phyloP scores from a whole-genome alignment of 352 stramenopile species.

The Globisporangium barbulae region DNA sequence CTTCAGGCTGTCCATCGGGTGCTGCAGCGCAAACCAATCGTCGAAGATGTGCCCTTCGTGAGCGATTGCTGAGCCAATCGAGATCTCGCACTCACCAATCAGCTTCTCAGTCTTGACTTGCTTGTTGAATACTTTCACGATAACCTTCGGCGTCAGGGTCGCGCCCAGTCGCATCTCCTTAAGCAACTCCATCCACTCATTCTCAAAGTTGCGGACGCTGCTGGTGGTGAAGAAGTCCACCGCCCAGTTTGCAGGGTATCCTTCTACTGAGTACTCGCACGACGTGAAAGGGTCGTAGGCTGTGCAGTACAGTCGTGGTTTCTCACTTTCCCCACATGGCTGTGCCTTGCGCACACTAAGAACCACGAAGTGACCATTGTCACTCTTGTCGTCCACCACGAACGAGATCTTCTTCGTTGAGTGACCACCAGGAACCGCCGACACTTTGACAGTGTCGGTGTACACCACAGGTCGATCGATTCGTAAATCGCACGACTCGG shows the following conservation, averaged over 20 bases:
- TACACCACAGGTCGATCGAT: conserved; percentile 73
- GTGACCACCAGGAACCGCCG: conserved; percentile 33
- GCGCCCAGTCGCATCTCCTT: conserved; percentile 47
- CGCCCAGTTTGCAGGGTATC: conserved; percentile 54
- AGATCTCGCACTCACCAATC: conserved; percentile 73
- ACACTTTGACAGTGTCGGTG: conserved; percentile 70
- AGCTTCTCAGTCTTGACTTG: conserved; percentile 65
- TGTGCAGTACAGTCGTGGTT: conserved; percentile 64
- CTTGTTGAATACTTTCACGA: conserved; percentile 69
- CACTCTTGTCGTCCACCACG: conserved; percentile 22
- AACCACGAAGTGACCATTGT: conserved; percentile 61
- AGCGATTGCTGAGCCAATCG: conserved; percentile 62
- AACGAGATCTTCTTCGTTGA: conserved; percentile 50
- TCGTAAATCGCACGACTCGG: conserved; percentile 37
- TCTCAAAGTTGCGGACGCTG: conserved; percentile 44
- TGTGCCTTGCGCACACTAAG: conserved; percentile 61
- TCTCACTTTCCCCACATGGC: conserved; percentile 22
- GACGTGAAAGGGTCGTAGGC: conserved; percentile 80
- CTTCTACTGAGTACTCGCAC: conserved; percentile 72
- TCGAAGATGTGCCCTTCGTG: conserved; percentile 74
- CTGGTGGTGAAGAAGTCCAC: conserved; percentile 64
- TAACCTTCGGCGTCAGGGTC: conserved; percentile 64
- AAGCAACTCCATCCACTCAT: conserved; percentile 49
- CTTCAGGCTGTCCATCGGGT: conserved; percentile 22
- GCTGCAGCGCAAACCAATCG: conserved; percentile 48